These are phyloP conservation scores for Cryptosporidium andersoni DNA, from an alignment of 169 alveolate species.

Conservation along the genomic window DNA sequence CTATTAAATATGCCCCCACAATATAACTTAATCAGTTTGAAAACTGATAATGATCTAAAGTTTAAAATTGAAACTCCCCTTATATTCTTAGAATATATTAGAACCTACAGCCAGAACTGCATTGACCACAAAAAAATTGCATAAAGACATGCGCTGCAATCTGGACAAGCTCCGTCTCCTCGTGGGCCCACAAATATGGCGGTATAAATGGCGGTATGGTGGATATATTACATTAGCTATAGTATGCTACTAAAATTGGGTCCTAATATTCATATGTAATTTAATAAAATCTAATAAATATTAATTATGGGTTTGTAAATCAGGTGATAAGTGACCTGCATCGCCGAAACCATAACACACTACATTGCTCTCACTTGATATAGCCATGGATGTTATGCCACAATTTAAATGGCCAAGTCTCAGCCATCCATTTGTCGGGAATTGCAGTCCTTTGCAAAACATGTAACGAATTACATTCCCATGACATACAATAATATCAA, in stretches of 20 bases:
- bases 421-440: conserved; percentile 77
- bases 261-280: not conserved
- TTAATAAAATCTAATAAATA: not conserved
- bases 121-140: conserved; percentile 72
- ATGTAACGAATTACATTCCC: conserved; percentile 77
- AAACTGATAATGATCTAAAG: too few relatives aligned
- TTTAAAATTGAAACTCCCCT: too few relatives aligned
- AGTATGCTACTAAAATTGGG: not conserved
- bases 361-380: conserved; percentile 28
- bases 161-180: conserved; percentile 73
- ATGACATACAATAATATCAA: conserved; percentile 75
- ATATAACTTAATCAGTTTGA: too few relatives aligned
- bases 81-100: not conserved
- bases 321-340: conserved; percentile 36
- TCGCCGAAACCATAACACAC: conserved; percentile 39
- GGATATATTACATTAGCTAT: conserved; percentile 26
- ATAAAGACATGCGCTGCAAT: conserved; percentile 73
- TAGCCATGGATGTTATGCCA: conserved; percentile 72
- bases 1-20: too few relatives aligned
- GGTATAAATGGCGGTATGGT: conserved; percentile 45
- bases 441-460: conserved; percentile 77
- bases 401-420: conserved; percentile 75
- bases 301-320: conserved; percentile 44
- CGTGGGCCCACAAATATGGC: conserved; percentile 52
- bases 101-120: conserved; percentile 51